phyloP scores from a whole-genome alignment of 257 asterid species.

The Primulina huaijiensis region DNA sequence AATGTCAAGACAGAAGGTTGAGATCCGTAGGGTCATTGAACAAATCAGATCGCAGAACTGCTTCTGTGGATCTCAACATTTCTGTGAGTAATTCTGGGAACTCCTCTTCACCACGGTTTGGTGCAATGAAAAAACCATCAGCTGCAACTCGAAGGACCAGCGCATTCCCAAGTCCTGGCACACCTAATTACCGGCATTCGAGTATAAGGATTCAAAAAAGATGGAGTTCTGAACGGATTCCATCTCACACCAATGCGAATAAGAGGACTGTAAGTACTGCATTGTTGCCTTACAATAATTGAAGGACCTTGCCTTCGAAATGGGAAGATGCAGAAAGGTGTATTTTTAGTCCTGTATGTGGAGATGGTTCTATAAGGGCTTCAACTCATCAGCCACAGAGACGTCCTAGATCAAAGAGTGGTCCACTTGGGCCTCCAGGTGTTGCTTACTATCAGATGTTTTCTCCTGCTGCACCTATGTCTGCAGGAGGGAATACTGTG shows the following conservation, averaged over 20 bases:
- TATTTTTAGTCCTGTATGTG: conserved; percentile 81
- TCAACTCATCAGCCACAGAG: conserved; percentile 69
- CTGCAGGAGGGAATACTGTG: conserved; percentile 41
- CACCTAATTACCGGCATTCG: conserved; percentile 64
- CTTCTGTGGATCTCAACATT: conserved; percentile 68
- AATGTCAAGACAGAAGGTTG: conserved; percentile 72
- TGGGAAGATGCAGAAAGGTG: conserved; percentile 99
- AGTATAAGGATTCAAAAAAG: conserved; percentile 75
- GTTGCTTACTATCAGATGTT: conserved; percentile 66
- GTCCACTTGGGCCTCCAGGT: conserved; percentile 95
- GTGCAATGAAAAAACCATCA: conserved; percentile 55
- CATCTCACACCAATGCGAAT: too few species aligned
- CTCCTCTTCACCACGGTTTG: conserved; percentile 68
- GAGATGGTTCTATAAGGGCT: conserved; percentile 50
- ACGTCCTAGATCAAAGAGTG: conserved; percentile 90
- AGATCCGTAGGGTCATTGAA: conserved; percentile 49
- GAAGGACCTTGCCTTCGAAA: conserved; percentile 83
- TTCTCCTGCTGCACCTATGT: conserved; percentile 65
- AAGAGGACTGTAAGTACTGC: conserved; percentile 44
- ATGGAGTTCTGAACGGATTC: conserved; percentile 94
- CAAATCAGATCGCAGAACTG: conserved; percentile 63
- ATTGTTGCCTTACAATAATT: conserved; percentile 59
- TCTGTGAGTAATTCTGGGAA: conserved; percentile 33
- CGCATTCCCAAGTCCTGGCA: conserved; percentile 84
- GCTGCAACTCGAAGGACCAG: conserved; percentile 39